phyloP scores from a whole-genome alignment of 257 asterid genomes.

The Gynochthodes officinalis region DNA sequence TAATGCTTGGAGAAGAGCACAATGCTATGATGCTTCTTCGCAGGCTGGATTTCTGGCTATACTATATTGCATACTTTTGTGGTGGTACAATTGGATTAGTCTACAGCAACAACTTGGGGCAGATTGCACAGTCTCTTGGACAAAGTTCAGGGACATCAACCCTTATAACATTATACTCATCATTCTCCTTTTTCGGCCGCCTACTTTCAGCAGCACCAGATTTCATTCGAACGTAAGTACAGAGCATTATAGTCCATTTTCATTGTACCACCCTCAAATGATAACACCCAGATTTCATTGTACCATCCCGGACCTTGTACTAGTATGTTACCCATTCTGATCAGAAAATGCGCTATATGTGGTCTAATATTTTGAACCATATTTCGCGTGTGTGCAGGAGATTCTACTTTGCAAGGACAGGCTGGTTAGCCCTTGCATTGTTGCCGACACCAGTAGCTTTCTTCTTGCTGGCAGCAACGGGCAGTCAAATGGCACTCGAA shows the following conservation, averaged over 20 bases:
- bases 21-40: constrained; percentile 42
- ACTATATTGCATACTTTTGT: constrained; percentile 63
- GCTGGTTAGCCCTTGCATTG: constrained; percentile 78
- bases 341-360: too few relatives aligned
- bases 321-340: too few relatives aligned
- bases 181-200: constrained; percentile 95
- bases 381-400: constrained; percentile 42
- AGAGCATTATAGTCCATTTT: neutral
- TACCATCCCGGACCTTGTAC: too few relatives aligned
- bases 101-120: constrained; percentile 89
- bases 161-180: constrained; percentile 68
- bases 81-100: constrained; percentile 94
- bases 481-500: constrained; percentile 45
- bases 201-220: constrained; percentile 90
- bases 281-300: too few relatives aligned
- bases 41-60: constrained; percentile 81
- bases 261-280: neutral
- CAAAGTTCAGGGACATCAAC: constrained; percentile 45
- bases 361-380: neutral
- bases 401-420: constrained; percentile 69
- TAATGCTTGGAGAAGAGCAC: constrained; percentile 81
- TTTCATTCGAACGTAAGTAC: constrained; percentile 58
- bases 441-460: constrained; percentile 74
- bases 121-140: constrained; percentile 84
- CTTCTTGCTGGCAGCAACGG: constrained; percentile 45